Conservation (phyloP, 2,329 filamentous ascomycete species). For the Sporothrix mexicana region DNA sequence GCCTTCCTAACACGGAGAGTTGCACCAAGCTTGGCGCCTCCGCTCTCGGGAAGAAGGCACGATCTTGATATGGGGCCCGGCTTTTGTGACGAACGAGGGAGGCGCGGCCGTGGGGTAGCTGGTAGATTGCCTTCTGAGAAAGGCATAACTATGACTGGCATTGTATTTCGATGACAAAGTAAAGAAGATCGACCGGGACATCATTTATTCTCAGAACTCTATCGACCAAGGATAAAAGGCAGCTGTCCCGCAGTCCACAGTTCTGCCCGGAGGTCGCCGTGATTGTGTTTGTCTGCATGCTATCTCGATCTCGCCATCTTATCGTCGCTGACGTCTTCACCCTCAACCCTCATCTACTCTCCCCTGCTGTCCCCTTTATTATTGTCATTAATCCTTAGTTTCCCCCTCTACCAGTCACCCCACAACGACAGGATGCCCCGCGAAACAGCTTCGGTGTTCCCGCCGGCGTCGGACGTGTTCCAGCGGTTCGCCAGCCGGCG, state of each 20-base stretch:
- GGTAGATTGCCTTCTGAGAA: background rate
- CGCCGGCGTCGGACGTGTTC: slow-evolving; percentile 57
- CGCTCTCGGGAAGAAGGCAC: slow-evolving; percentile 29
- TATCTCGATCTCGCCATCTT: background rate
- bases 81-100: slow-evolving; percentile 4
- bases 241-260: background rate
- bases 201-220: no score
- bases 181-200: no score
- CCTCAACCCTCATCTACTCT: background rate
- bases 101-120: background rate
- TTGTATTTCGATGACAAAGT: background rate
- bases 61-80: slow-evolving; percentile 7
- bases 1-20: slow-evolving; percentile 23
- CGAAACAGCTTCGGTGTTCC: slow-evolving; percentile 54
- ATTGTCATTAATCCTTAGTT: background rate
- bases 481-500: slow-evolving; percentile 71
- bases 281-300: background rate
- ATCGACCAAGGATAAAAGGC: background rate
- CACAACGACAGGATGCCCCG: slow-evolving; percentile 52
- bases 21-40: slow-evolving; percentile 25
- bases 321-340: background rate
- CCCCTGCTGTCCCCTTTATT: background rate
- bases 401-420: background rate
- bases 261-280: slow-evolving; percentile 20
- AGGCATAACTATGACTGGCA: background rate